phyloP scores from a whole-genome alignment of 768 basidiomycete genomes.

The Lactarius pseudohatsudake region DNA sequence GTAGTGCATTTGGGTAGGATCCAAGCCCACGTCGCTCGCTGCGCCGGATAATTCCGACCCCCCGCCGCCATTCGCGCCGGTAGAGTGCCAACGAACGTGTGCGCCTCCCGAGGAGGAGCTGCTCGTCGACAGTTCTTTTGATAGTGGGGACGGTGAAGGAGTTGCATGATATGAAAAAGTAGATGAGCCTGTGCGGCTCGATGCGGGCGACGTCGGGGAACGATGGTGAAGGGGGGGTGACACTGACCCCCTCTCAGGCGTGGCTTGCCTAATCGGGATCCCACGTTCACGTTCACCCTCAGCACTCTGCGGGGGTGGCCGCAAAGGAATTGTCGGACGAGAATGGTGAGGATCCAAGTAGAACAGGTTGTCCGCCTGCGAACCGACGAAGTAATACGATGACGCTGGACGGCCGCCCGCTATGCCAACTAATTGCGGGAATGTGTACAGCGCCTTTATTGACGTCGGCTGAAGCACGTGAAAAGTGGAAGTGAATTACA shows the following conservation, averaged over 20 bases:
- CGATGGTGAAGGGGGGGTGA: conserved; percentile 31
- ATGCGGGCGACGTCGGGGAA: conserved; percentile 31
- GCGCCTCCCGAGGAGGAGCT: conserved; percentile 38
- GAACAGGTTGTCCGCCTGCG: conserved; percentile 84
- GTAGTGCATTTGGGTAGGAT: conserved; percentile 60
- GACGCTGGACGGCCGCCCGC: conserved; percentile 96
- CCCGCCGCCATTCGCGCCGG: conserved; percentile 39
- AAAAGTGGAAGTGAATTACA: conserved; percentile 22
- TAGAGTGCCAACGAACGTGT: conserved; percentile 37
- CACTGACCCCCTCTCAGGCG: conserved; percentile 17
- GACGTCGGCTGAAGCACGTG: conserved; percentile 5
- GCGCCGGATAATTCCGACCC: conserved; percentile 26
- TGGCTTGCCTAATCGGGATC: conserved; percentile 22
- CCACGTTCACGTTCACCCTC: conserved; percentile 13
- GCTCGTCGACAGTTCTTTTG: conserved; percentile 56
- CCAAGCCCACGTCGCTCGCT: conserved; percentile 30
- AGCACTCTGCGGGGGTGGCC: conserved; percentile 44
- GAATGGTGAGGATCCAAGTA: conserved; percentile 82
- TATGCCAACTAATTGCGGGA: conserved; percentile 95
- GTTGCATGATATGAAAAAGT: conserved; percentile 59
- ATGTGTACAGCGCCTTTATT: conserved; percentile 78
- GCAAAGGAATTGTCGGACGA: conserved; percentile 71
- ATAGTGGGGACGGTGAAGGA: conserved; percentile 61
- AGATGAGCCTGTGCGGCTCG: conserved; percentile 33
- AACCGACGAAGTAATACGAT: conserved; percentile 96